Percentiles rank a stretch among this genome's conserved stretches.
phyloP scores from a whole-genome alignment of 1,284 basidiomycete species.

The Tremellales sp. region DNA sequence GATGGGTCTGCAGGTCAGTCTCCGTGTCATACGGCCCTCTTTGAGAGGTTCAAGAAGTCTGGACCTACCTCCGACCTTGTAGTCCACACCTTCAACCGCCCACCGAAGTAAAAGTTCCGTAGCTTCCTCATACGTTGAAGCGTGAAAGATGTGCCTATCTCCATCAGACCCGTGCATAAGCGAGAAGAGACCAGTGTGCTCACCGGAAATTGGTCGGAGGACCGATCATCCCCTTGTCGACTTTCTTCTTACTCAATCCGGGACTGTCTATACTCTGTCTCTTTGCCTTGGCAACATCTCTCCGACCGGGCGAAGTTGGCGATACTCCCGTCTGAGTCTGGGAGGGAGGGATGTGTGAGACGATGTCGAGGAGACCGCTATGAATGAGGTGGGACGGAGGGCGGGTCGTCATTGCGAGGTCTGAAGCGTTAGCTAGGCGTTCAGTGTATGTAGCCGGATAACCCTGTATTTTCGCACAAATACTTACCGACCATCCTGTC shows the following conservation, averaged over 20 bases:
- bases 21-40: slow-evolving; percentile 21
- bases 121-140: slow-evolving; percentile 86
- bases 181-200: slow-evolving; percentile 41
- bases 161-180: not conserved
- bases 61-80: slow-evolving; percentile 73
- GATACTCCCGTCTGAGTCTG: slow-evolving; percentile 37
- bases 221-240: slow-evolving; percentile 83
- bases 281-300: slow-evolving; percentile 9
- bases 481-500: not conserved
- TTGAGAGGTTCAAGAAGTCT: not conserved
- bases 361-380: slow-evolving; percentile 74
- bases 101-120: slow-evolving; percentile 83
- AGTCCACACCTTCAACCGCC: slow-evolving; percentile 81
- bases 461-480: not conserved
- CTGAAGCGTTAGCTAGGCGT: not conserved
- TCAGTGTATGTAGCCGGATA: not conserved
- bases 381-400: slow-evolving; percentile 21
- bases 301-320: too few species aligned
- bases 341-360: slow-evolving; percentile 68
- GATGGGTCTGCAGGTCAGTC: slow-evolving; percentile 62
- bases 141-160: slow-evolving; percentile 81
- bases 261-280: slow-evolving; percentile 25
- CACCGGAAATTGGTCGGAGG: slow-evolving; percentile 78
- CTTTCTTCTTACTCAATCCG: slow-evolving; percentile 54
- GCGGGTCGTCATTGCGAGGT: slow-evolving; percentile 11